Base-by-base conservation (phyloP, 2,329 filamentous ascomycete species). In the Aspergillus pseudotamarii region DNA sequence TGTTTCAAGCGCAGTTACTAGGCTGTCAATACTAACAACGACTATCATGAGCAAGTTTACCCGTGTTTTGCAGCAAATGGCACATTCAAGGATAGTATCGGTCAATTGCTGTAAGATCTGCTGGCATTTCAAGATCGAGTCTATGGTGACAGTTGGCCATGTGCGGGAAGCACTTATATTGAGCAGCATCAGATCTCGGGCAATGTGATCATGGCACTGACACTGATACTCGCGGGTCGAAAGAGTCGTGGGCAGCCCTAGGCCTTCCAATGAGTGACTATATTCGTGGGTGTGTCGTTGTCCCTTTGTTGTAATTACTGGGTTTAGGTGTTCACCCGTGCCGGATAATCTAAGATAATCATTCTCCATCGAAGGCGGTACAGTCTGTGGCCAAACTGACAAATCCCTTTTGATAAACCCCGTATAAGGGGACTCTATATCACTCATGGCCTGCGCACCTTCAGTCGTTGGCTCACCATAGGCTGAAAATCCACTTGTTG, bases 11-110 rank as follows among this genome's bases (percentile, higher is more conserved):
- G 66, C 65, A 1, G 68, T 69, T 3, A 74, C 61, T 19, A 75
- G 58, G 48, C 68, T 72, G 50, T 77, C 75, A 41, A 76, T 74
- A 1, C 69, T 69, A 48, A 76, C 66, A 16, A 75, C 65, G 5
- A 75, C 66, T 6, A 75, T 57, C 64, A 74, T 76, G 16, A 77
- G 68, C 30, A 75, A 62, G 14, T 73, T 71, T 6, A 67, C 62
- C 50, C 70, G 66, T 4, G 66, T 65, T 16, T 68, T 68, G 8
- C 65, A 71, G 58, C 74, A 76, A 12, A 68, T 43, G 28, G 57
- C 61, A 58, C 75, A 77, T 45, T 72, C 70, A 14, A 77, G 63
- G 21, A 76, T 72, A 2, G 66, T 69, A 26, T 76, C 71, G 6
- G 71, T 68, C 36, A 74, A 67, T 10, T 72, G 63, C 48, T 75